Evolutionary conservation across 768 basidiomycete genomes (phyloP).

Genomic region (Mycena rebaudengoi): DNA sequence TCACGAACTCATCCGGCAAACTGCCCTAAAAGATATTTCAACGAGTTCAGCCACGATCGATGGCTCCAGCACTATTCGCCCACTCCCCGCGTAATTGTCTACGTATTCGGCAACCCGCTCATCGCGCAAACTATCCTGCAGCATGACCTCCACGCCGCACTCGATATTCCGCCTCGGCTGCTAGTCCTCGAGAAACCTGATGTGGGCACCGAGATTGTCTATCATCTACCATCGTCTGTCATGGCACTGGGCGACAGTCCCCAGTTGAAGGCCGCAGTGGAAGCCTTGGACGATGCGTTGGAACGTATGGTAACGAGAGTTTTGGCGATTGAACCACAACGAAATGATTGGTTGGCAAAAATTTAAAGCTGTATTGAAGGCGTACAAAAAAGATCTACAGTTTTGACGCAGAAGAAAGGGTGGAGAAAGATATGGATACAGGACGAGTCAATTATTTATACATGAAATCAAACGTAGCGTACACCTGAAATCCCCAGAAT

Average conservation of each 20-base stretch:
- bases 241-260: slow-evolving; percentile 43
- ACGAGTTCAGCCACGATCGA: slow-evolving; percentile 43
- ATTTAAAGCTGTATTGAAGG: no score
- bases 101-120: slow-evolving; percentile 62
- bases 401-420: neutral
- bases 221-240: slow-evolving; percentile 58
- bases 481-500: no score
- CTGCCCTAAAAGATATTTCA: slow-evolving; percentile 47
- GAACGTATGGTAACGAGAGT: slow-evolving; percentile 49
- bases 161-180: slow-evolving; percentile 56
- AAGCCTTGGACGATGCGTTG: slow-evolving; percentile 52
- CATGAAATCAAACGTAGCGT: slow-evolving; percentile 12
- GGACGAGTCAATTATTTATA: neutral
- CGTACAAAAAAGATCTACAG: slow-evolving; percentile 25
- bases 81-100: slow-evolving; percentile 46
- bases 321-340: slow-evolving; percentile 35
- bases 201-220: slow-evolving; percentile 51
- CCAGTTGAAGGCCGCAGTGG: slow-evolving; percentile 42
- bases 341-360: slow-evolving; percentile 9
- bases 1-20: neutral
- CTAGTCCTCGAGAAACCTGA: slow-evolving; percentile 51
- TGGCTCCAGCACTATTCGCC: slow-evolving; percentile 44
- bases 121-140: slow-evolving; percentile 54
- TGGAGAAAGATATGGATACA: slow-evolving; percentile 16
- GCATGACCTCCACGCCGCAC: slow-evolving; percentile 48